A percentile compares a stretch with the other conserved stretches of the same genome.
phyloP scores from a whole-genome alignment of 2,329 filamentous ascomycete species.

The Phyllosticta citribraziliensis region DNA sequence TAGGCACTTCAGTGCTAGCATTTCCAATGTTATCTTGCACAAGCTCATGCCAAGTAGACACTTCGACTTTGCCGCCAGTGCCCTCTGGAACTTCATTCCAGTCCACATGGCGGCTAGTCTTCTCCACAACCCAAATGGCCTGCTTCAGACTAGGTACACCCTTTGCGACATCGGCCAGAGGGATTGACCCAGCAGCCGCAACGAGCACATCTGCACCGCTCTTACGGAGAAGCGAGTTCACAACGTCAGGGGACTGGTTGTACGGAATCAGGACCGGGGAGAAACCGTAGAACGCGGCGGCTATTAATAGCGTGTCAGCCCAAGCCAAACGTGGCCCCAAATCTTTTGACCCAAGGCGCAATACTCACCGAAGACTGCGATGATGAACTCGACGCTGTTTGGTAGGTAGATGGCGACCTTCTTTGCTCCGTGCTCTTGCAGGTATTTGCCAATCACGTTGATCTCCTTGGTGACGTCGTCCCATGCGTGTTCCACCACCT shows the following conservation, averaged over 20 bases:
- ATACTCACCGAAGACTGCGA: conserved; percentile 57
- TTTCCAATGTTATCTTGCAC: conserved; percentile 52
- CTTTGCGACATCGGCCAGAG: conserved; percentile 62
- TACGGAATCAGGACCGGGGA: conserved; percentile 80
- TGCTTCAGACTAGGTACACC: conserved; percentile 60
- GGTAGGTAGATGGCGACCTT: conserved; percentile 84
- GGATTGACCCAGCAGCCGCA: conserved; percentile 76
- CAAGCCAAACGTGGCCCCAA: not conserved
- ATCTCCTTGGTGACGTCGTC: conserved; percentile 76
- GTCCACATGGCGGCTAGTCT: conserved; percentile 84
- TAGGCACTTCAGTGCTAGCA: conserved; percentile 52
- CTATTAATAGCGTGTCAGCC: conserved; percentile 29
- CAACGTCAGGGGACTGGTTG: conserved; percentile 57
- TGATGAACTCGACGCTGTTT: conserved; percentile 83
- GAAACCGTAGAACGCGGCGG: conserved; percentile 81
- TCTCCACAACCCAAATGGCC: conserved; percentile 86
- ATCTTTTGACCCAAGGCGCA: not conserved
- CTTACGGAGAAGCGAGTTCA: conserved; percentile 62
- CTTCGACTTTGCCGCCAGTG: conserved; percentile 62
- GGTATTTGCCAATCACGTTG: conserved; percentile 70
- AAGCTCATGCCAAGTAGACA: conserved; percentile 90
- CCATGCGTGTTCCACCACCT: conserved; percentile 59
- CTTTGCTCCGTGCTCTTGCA: conserved; percentile 57
- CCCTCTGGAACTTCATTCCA: conserved; percentile 84
- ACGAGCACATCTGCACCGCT: conserved; percentile 73